A percentile compares a stretch with the other conserved stretches of the same genome.
These are phyloP conservation scores for Pythium diclinum DNA, from an alignment of 352 stramenopile genomes.

Conservation along the genomic window DNA sequence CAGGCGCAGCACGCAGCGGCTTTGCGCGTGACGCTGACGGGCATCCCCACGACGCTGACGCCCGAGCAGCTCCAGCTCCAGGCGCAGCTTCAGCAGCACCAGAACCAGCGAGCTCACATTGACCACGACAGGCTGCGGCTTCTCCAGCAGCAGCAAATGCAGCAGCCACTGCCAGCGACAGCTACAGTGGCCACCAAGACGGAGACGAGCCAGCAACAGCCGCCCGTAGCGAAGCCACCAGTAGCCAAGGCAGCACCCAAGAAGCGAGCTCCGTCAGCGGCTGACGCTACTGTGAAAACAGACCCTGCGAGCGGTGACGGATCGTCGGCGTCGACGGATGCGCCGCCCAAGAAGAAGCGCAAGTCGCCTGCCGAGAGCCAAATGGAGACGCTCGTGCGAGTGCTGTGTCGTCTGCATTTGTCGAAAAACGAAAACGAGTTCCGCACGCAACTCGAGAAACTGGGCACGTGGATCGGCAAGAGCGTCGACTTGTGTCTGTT, in stretches of 20 bases:
- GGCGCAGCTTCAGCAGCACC: constrained; percentile 39
- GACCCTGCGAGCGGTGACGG: not conserved
- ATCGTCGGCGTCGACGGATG: not conserved
- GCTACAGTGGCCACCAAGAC: constrained; percentile 20
- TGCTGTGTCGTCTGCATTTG: constrained; percentile 46
- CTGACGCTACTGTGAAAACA: not conserved
- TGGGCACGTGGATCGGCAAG: constrained; percentile 53
- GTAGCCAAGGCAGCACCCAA: constrained; percentile 16
- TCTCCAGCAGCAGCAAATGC: constrained; percentile 37
- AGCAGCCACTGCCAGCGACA: constrained; percentile 33
- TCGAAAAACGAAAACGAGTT: constrained; percentile 53
- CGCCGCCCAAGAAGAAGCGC: constrained; percentile 35
- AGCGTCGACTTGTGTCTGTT: constrained; percentile 48
- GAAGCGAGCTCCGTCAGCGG: constrained; percentile 6
- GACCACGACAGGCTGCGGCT: constrained; percentile 48
- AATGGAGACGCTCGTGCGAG: constrained; percentile 56
- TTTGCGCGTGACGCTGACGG: constrained; percentile 30
- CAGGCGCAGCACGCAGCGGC: constrained; percentile 19
- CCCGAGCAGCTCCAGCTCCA: constrained; percentile 14
- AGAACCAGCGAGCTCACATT: constrained; percentile 35
- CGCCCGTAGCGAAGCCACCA: constrained; percentile 5
- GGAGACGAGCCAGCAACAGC: constrained; percentile 19
- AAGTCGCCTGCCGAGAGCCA: constrained; percentile 45
- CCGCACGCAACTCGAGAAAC: constrained; percentile 48
- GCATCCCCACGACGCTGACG: constrained; percentile 20